A percentile compares a stretch with the other conserved stretches of the same genome.
phyloP scores from a whole-genome alignment of 306 rosid species.

The Citrullus amarus region DNA sequence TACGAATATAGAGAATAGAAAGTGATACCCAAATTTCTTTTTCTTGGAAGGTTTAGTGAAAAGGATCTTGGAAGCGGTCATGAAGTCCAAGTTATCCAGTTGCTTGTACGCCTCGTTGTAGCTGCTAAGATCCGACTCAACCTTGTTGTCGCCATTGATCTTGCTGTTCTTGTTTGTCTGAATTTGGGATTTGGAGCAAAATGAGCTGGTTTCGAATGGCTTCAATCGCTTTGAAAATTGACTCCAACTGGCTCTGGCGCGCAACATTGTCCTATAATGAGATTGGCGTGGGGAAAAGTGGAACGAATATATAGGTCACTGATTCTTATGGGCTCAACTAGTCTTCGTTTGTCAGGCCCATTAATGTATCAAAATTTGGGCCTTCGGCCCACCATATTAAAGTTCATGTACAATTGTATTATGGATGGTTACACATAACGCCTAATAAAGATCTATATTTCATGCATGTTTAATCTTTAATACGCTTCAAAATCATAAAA shows the following conservation, averaged over 20 bases:
- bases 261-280: slow-evolving; percentile 23
- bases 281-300: not conserved
- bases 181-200: slow-evolving; percentile 19
- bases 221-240: slow-evolving; percentile 25
- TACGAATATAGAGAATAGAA: not conserved
- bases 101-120: slow-evolving; percentile 41
- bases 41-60: slow-evolving; percentile 51
- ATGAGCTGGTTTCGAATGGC: slow-evolving; percentile 15
- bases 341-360: not conserved
- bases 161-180: not conserved
- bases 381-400: not conserved
- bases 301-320: not conserved
- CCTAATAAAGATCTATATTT: too few relatives aligned
- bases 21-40: slow-evolving; percentile 62
- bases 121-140: slow-evolving; percentile 14
- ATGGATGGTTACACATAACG: too few relatives aligned
- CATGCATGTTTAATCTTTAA: too few relatives aligned
- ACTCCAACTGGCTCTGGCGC: slow-evolving; percentile 29
- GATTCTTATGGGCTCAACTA: not conserved
- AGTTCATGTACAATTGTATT: too few relatives aligned
- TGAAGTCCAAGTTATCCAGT: slow-evolving; percentile 60
- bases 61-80: slow-evolving; percentile 66
- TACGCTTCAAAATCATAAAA: too few relatives aligned
- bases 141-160: slow-evolving; percentile 5
- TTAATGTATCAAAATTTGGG: not conserved